Evolutionary conservation across 345 rosid genomes (phyloP).

Genomic region (Salix koriyanagi): DNA sequence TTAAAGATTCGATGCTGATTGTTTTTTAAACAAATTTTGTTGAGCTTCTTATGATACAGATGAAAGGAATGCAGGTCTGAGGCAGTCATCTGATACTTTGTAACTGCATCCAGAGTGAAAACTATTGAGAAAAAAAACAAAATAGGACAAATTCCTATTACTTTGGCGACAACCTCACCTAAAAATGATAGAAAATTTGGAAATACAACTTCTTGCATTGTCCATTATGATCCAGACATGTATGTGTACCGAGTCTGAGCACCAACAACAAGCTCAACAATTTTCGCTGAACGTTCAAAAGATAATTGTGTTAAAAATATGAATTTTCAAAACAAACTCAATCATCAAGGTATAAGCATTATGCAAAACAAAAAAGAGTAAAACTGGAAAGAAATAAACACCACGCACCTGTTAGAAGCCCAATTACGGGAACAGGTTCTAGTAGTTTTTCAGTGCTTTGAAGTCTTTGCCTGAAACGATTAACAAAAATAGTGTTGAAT

Average conservation of each 20-base stretch:
- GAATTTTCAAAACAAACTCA: neutral
- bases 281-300: constrained; percentile 50
- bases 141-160: neutral
- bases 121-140: neutral
- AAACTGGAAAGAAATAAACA: neutral
- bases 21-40: no score
- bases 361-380: neutral
- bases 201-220: constrained; percentile 9
- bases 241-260: constrained; percentile 89
- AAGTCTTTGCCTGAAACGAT: constrained; percentile 62
- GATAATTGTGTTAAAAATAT: neutral
- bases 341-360: neutral
- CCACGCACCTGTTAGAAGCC: constrained; percentile 59
- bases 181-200: neutral
- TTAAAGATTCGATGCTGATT: neutral
- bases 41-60: neutral
- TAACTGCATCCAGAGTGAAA: neutral
- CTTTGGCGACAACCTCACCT: neutral
- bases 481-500: neutral
- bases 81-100: neutral
- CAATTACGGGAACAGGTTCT: constrained; percentile 68
- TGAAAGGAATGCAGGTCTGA: neutral
- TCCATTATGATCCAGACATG: constrained; percentile 78
- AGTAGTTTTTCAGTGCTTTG: constrained; percentile 54
- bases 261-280: constrained; percentile 79